These are phyloP conservation scores for Globisporangium parvum DNA, from an alignment of 352 stramenopile genomes.

Conservation along the genomic window DNA sequence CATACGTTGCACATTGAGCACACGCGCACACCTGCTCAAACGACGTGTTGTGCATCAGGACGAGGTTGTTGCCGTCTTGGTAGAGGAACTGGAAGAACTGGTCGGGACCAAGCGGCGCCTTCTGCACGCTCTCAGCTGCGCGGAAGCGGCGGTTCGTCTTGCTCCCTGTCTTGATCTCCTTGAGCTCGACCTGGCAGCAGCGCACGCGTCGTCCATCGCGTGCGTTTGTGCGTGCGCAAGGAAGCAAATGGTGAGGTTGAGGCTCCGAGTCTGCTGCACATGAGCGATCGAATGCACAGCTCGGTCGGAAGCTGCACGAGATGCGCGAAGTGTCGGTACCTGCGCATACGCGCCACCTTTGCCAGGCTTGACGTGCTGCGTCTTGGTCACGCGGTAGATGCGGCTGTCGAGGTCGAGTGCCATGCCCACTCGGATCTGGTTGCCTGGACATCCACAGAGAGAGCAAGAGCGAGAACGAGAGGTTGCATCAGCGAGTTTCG, in stretches of 20 bases:
- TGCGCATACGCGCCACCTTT: conserved; percentile 82
- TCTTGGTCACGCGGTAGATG: conserved; percentile 83
- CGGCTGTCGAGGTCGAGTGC: conserved; percentile 77
- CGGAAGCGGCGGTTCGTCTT: conserved; percentile 83
- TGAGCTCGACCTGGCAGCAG: conserved; percentile 53
- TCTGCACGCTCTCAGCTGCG: conserved; percentile 70
- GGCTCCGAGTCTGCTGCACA: too few species aligned
- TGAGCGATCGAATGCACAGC: too few species aligned
- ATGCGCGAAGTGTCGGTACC: conserved; percentile 14
- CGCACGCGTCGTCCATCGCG: too few species aligned
- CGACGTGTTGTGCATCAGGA: conserved; percentile 77
- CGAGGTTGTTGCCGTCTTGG: conserved; percentile 65
- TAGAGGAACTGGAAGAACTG: conserved; percentile 83
- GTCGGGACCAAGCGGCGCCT: conserved; percentile 67
- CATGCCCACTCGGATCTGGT: conserved; percentile 79
- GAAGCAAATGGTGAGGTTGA: too few species aligned
- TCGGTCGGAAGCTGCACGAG: too few species aligned
- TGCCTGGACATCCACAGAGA: too few species aligned
- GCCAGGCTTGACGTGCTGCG: conserved; percentile 79
- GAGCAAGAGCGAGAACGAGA: too few species aligned
- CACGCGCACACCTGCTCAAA: conserved; percentile 70
- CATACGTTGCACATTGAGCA: too few species aligned
- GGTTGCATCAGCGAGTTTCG: neutral
- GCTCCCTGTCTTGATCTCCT: conserved; percentile 82
- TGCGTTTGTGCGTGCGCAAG: too few species aligned